A percentile compares a stretch with the other conserved stretches of the same genome.
Evolutionary conservation across 1,139 yeast species (phyloP).

Genomic region (Debaryomyces udenii): DNA sequence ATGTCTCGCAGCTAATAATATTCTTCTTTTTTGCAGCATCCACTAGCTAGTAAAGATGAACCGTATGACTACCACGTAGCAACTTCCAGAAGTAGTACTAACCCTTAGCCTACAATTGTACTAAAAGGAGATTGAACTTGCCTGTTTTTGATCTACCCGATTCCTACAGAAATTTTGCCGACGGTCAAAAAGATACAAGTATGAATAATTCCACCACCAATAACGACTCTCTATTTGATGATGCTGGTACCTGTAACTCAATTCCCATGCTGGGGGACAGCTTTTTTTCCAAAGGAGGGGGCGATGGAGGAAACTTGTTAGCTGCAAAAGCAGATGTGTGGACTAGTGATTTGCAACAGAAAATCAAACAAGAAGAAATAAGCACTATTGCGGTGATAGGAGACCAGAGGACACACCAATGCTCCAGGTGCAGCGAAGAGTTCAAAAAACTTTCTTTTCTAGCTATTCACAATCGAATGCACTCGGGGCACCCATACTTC

Average conservation of each 20-base stretch:
- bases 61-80: too few relatives aligned
- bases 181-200: neutral
- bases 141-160: neutral
- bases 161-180: neutral
- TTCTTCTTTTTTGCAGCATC: too few relatives aligned
- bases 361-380: neutral
- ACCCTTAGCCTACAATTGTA: neutral
- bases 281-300: neutral
- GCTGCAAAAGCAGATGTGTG: neutral
- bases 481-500: constrained; percentile 5
- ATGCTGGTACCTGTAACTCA: neutral
- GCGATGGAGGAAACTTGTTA: neutral
- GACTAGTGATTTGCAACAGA: neutral
- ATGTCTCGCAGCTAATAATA: too few relatives aligned
- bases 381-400: neutral
- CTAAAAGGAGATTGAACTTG: neutral
- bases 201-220: neutral
- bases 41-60: too few relatives aligned
- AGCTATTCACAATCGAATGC: constrained; percentile 12
- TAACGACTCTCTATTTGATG: constrained; percentile 2
- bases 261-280: neutral
- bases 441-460: constrained; percentile 12
- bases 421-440: constrained; percentile 10
- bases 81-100: neutral
- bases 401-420: constrained; percentile 1